Evolutionary conservation across 1,284 basidiomycete genomes (phyloP).

Genomic region (Trametes pubescens): DNA sequence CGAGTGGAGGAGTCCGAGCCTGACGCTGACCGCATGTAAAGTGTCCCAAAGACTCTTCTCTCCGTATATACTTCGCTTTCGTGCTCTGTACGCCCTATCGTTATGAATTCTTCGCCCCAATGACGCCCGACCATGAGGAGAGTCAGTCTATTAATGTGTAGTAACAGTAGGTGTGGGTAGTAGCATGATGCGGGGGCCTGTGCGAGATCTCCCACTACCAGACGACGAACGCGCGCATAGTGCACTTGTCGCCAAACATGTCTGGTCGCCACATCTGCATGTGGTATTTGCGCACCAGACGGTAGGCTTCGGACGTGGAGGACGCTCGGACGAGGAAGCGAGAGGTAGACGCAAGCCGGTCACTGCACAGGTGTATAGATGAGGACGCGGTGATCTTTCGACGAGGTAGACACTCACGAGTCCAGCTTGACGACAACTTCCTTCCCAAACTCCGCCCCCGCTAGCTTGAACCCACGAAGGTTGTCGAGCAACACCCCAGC

Average conservation of each 20-base stretch:
- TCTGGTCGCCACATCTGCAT: slow-evolving; percentile 57
- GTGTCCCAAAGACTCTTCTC: background rate
- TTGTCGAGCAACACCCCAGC: slow-evolving; percentile 48
- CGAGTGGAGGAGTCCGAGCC: slow-evolving; percentile 63
- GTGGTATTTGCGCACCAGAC: slow-evolving; percentile 68
- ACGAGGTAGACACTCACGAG: slow-evolving; percentile 50
- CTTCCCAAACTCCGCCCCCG: slow-evolving; percentile 45
- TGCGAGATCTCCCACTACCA: slow-evolving; percentile 49
- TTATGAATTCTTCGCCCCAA: slow-evolving; percentile 2
- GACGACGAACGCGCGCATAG: slow-evolving; percentile 65
- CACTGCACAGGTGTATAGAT: background rate
- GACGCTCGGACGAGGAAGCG: slow-evolving; percentile 59
- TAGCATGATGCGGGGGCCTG: slow-evolving; percentile 7
- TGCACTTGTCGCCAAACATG: slow-evolving; percentile 50
- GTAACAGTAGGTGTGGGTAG: background rate
- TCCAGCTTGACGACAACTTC: slow-evolving; percentile 57
- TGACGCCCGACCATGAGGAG: background rate
- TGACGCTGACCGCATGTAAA: slow-evolving; percentile 69
- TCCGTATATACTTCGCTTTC: background rate
- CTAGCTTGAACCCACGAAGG: slow-evolving; percentile 55
- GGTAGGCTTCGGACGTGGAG: slow-evolving; percentile 70
- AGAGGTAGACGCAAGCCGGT: slow-evolving; percentile 39
- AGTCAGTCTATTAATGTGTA: background rate
- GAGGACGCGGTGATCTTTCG: background rate
- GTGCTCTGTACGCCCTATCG: slow-evolving; percentile 1